These are phyloP conservation scores for Guyanaporus albipodus DNA, from an alignment of 768 basidiomycete species.

Conservation along the genomic window DNA sequence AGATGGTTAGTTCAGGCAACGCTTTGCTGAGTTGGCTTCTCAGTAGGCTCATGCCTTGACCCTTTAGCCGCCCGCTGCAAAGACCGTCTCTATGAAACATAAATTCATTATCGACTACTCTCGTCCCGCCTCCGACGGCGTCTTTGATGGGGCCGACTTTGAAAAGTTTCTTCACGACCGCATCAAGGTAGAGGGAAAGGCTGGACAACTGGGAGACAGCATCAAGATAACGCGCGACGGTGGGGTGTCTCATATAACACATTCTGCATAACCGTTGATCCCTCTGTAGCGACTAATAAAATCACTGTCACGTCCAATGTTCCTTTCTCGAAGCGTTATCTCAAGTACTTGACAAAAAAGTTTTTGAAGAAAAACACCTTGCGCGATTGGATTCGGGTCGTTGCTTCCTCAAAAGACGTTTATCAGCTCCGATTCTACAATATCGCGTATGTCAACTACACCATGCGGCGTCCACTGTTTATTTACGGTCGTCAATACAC, in stretches of 20 bases:
- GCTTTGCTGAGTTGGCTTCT: constrained; percentile 91
- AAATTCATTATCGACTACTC: constrained; percentile 88
- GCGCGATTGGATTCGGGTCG: constrained; percentile 97
- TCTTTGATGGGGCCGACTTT: constrained; percentile 61
- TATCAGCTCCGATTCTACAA: constrained; percentile 97
- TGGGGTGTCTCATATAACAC: constrained; percentile 32
- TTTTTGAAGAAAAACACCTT: constrained; percentile 97
- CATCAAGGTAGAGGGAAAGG: constrained; percentile 90
- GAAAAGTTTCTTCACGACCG: constrained; percentile 93
- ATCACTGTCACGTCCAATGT: constrained; percentile 83
- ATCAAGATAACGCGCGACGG: constrained; percentile 87
- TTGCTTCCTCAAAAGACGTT: constrained; percentile 88
- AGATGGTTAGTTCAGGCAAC: constrained; percentile 72
- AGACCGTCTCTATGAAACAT: constrained; percentile 54
- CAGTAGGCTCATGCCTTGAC: constrained; percentile 76
- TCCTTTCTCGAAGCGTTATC: constrained; percentile 94
- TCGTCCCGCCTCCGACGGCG: constrained; percentile 63
- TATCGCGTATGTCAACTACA: constrained; percentile 56
- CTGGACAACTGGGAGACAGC: constrained; percentile 86
- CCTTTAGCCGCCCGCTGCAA: constrained; percentile 53
- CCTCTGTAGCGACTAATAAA: constrained; percentile 61
- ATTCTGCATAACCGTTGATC: constrained; percentile 1
- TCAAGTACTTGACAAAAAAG: constrained; percentile 99
- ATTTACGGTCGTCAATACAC: background rate
- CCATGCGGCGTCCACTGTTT: background rate